These are phyloP conservation scores for Antarctomyces pellizariae DNA, from an alignment of 495 filamentous ascomycete genomes.

Conservation along the genomic window DNA sequence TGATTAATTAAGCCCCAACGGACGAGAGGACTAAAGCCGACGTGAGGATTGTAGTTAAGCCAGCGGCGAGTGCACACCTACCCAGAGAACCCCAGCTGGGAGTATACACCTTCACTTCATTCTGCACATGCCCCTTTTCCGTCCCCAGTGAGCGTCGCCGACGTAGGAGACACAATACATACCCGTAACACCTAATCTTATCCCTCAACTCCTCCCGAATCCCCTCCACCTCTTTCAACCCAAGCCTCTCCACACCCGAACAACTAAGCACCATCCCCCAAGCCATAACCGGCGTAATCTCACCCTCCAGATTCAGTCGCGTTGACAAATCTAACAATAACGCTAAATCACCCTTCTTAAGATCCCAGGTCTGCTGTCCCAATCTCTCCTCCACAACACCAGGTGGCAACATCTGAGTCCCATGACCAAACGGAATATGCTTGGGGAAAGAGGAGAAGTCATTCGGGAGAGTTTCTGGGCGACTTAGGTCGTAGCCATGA, in stretches of 20 bases:
- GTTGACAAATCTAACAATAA: slow-evolving; percentile 69
- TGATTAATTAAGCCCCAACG: too few species aligned
- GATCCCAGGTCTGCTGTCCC: slow-evolving; percentile 34
- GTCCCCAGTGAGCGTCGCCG: too few species aligned
- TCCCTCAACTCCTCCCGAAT: slow-evolving; percentile 47
- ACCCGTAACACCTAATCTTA: slow-evolving; percentile 89
- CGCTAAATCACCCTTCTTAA: slow-evolving; percentile 48
- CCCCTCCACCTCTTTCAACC: slow-evolving; percentile 41
- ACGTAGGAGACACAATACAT: slow-evolving; percentile 18
- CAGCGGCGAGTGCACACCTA: too few species aligned
- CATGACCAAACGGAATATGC: slow-evolving; percentile 27
- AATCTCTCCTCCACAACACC: too few species aligned
- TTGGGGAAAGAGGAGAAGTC: too few species aligned
- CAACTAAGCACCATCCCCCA: slow-evolving; percentile 62
- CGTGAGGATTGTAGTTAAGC: too few species aligned
- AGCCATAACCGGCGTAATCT: slow-evolving; percentile 94
- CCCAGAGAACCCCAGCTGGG: too few species aligned
- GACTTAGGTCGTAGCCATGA: not conserved
- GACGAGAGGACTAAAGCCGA: too few species aligned
- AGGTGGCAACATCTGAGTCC: slow-evolving; percentile 15
- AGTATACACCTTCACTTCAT: too few species aligned
- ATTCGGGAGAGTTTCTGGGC: slow-evolving; percentile 17
- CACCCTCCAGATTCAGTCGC: slow-evolving; percentile 65
- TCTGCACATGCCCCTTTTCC: too few species aligned
- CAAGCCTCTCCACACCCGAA: slow-evolving; percentile 38